Percentiles rank a stretch among this genome's conserved stretches.
phyloP scores from a whole-genome alignment of 2,329 filamentous ascomycete species.

The Colletotrichum tanaceti region DNA sequence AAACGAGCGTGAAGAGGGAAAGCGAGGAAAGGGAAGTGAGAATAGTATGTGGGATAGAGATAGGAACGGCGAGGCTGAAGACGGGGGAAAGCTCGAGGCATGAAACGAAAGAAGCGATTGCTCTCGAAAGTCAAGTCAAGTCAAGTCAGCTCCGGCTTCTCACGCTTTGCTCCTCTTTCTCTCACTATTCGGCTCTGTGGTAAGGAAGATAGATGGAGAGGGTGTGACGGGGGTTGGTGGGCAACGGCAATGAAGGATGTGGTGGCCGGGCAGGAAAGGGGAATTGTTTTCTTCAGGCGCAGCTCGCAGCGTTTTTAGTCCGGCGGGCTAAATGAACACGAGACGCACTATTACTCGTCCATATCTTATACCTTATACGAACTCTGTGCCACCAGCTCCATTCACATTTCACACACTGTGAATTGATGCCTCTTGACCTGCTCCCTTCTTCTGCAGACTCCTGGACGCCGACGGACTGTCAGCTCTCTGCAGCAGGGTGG shows the following conservation, averaged over 20 bases:
- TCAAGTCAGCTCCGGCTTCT: slow-evolving; percentile 14
- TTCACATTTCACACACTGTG: slow-evolving; percentile 23
- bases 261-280: slow-evolving; percentile 34
- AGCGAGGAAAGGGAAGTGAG: slow-evolving; percentile 19
- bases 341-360: slow-evolving; percentile 17
- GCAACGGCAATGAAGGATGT: slow-evolving; percentile 12
- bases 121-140: slow-evolving; percentile 13
- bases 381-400: slow-evolving; percentile 33
- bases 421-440: not conserved
- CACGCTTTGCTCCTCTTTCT: slow-evolving; percentile 12
- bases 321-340: slow-evolving; percentile 32
- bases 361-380: slow-evolving; percentile 43
- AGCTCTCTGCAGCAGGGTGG: slow-evolving; percentile 9
- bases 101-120: slow-evolving; percentile 29
- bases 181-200: slow-evolving; percentile 18
- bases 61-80: slow-evolving; percentile 17
- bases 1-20: slow-evolving; percentile 38
- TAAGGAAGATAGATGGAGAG: slow-evolving; percentile 25
- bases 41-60: slow-evolving; percentile 9
- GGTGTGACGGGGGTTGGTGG: slow-evolving; percentile 17
- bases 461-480: not conserved
- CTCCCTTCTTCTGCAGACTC: not conserved
- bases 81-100: slow-evolving; percentile 27
- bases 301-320: slow-evolving; percentile 1
- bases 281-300: slow-evolving; percentile 41